Evolutionary conservation across 225 moss, liverwort and hornwort genomes (phyloP).

Genomic region (Climacium dendroides): DNA sequence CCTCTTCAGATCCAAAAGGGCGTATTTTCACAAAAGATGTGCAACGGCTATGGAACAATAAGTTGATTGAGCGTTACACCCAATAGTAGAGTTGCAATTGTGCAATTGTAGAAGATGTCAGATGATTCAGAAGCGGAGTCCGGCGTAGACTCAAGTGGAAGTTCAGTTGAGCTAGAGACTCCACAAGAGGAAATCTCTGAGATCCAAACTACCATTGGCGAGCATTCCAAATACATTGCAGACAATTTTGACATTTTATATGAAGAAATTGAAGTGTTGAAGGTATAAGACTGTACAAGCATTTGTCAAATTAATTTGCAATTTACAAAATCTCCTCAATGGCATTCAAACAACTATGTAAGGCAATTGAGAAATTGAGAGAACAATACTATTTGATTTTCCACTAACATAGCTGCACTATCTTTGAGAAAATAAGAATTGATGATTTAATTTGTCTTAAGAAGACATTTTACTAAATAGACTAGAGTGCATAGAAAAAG

Average conservation of each 20-base stretch:
- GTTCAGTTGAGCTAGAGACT: not conserved
- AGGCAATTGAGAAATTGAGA: not conserved
- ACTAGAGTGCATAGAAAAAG: not conserved
- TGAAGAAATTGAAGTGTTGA: not conserved
- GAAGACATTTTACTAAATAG: not conserved
- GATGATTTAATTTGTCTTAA: not conserved
- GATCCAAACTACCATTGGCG: conserved; percentile 2
- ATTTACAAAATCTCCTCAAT: not conserved
- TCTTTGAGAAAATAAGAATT: not conserved
- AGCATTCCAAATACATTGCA: conserved; percentile 18
- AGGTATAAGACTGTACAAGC: not conserved
- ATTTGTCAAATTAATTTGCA: not conserved
- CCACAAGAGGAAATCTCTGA: not conserved
- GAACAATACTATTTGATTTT: not conserved
- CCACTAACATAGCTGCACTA: not conserved
- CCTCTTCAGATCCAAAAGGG: not conserved
- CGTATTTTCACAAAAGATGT: not conserved
- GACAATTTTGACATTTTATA: conserved; percentile 11
- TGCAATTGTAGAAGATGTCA: not conserved
- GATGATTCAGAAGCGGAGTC: not conserved
- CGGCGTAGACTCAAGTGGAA: not conserved
- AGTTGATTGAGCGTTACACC: not conserved
- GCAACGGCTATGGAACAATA: not conserved
- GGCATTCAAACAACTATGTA: not conserved
- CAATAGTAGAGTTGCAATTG: not conserved